Percentiles rank a stretch among this genome's conserved stretches.
phyloP scores from a whole-genome alignment of 2,329 filamentous ascomycete genomes.

The Fusarium hainanense region DNA sequence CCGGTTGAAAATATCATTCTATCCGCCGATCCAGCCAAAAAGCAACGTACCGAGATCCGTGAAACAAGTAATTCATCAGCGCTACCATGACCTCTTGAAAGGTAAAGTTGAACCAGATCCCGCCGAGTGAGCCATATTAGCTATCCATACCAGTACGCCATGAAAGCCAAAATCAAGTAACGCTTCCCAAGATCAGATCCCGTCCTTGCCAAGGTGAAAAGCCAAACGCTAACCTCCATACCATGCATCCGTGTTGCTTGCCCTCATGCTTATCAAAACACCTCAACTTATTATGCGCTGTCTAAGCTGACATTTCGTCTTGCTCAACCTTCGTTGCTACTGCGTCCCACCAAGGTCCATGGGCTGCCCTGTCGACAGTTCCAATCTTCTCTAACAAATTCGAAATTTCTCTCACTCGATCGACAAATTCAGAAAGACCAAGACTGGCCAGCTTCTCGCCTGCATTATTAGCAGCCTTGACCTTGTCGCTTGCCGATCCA shows the following conservation, averaged over 20 bases:
- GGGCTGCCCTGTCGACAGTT: slow-evolving; percentile 73
- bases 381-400: slow-evolving; percentile 74
- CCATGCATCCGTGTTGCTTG: slow-evolving; percentile 39
- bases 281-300: background rate
- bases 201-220: slow-evolving; percentile 6
- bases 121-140: slow-evolving; percentile 5
- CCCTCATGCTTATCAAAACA: slow-evolving; percentile 16
- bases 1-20: slow-evolving; percentile 21
- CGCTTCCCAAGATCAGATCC: slow-evolving; percentile 29
- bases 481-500: slow-evolving; percentile 75
- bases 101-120: slow-evolving; percentile 12
- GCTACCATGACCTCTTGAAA: slow-evolving; percentile 10
- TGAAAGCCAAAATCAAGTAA: slow-evolving; percentile 29
- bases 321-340: slow-evolving; percentile 67
- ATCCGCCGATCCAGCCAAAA: slow-evolving; percentile 21
- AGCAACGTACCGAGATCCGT: slow-evolving; percentile 10
- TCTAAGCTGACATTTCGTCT: slow-evolving; percentile 49
- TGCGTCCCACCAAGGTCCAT: slow-evolving; percentile 76
- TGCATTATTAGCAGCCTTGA: slow-evolving; percentile 74
- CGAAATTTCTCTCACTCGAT: slow-evolving; percentile 74
- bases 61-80: slow-evolving; percentile 11
- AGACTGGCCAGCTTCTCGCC: slow-evolving; percentile 75
- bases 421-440: slow-evolving; percentile 79
- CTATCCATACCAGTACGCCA: slow-evolving; percentile 38
- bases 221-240: slow-evolving; percentile 31